Percentiles rank a stretch among this genome's conserved stretches.
phyloP scores from a whole-genome alignment of 23 red algal species.

The Gracilariopsis chorda region DNA sequence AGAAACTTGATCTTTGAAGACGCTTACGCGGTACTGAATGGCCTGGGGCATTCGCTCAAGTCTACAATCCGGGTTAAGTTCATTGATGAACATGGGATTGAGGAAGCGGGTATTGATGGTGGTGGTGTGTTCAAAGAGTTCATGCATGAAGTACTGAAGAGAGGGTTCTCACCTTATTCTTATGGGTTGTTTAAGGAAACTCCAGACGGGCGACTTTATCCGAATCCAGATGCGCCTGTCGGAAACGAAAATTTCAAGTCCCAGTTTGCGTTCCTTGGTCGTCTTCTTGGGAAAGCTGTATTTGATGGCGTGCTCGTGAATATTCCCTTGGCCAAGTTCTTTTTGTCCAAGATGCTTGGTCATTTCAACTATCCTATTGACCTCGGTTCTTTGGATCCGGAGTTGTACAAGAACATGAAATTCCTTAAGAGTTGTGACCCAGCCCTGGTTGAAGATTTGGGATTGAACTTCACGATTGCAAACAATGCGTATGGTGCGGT shows the following conservation, averaged over 20 bases:
- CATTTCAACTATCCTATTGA: slow-evolving; percentile 81
- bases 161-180: slow-evolving; percentile 81
- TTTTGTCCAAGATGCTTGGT: slow-evolving; percentile 83
- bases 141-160: slow-evolving; percentile 83
- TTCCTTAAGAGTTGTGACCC: slow-evolving; percentile 70
- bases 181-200: slow-evolving; percentile 94
- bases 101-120: slow-evolving; percentile 97
- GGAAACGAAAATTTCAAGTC: slow-evolving; percentile 62
- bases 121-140: slow-evolving; percentile 99
- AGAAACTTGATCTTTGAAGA: slow-evolving; percentile 91
- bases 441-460: slow-evolving; percentile 67
- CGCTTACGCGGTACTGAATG: slow-evolving; percentile 75
- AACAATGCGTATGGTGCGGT: slow-evolving; percentile 82
- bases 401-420: slow-evolving; percentile 93
- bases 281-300: slow-evolving; percentile 94
- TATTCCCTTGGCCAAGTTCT: slow-evolving; percentile 89
- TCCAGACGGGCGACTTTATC: slow-evolving; percentile 77
- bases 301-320: slow-evolving; percentile 91
- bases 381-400: slow-evolving; percentile 85
- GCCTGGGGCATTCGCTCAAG: slow-evolving; percentile 27
- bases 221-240: slow-evolving; percentile 82
- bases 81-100: slow-evolving; percentile 94
- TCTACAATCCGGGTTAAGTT: slow-evolving; percentile 85
- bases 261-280: slow-evolving; percentile 91
- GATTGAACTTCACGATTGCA: slow-evolving; percentile 88